Conservation (phyloP, 257 asterid genomes). For the Solanum boliviense region DNA sequence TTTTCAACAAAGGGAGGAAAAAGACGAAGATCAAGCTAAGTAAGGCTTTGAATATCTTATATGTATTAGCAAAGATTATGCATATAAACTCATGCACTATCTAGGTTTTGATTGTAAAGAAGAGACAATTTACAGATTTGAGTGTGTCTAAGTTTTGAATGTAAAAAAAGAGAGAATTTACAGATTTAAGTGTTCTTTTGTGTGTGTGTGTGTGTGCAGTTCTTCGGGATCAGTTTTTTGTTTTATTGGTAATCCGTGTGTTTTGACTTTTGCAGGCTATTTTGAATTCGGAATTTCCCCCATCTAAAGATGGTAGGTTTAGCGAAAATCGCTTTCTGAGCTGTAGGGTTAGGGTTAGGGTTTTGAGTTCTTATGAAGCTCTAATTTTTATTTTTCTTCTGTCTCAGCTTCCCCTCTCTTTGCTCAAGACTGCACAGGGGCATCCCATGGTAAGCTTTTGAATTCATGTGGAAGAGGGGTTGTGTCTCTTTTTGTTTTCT, state of each 20-base stretch:
- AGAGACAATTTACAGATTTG: background rate
- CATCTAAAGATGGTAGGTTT: background rate
- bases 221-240: background rate
- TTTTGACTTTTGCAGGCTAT: background rate
- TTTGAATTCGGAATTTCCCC: background rate
- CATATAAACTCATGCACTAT: background rate
- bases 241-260: background rate
- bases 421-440: constrained; percentile 93
- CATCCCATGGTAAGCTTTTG: constrained; percentile 70
- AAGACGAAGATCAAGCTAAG: background rate
- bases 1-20: background rate
- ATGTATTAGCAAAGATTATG: background rate
- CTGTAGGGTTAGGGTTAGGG: background rate
- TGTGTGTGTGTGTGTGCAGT: background rate
- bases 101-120: background rate
- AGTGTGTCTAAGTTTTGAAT: too few species aligned
- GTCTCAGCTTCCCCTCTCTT: constrained; percentile 82
- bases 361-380: background rate
- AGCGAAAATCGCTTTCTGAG: background rate
- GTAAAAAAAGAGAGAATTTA: too few species aligned
- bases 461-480: background rate
- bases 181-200: background rate
- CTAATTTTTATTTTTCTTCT: background rate
- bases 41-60: background rate
- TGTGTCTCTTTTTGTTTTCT: background rate